phyloP scores from a whole-genome alignment of 768 basidiomycete species.

The Stropharia rugosoannulata region DNA sequence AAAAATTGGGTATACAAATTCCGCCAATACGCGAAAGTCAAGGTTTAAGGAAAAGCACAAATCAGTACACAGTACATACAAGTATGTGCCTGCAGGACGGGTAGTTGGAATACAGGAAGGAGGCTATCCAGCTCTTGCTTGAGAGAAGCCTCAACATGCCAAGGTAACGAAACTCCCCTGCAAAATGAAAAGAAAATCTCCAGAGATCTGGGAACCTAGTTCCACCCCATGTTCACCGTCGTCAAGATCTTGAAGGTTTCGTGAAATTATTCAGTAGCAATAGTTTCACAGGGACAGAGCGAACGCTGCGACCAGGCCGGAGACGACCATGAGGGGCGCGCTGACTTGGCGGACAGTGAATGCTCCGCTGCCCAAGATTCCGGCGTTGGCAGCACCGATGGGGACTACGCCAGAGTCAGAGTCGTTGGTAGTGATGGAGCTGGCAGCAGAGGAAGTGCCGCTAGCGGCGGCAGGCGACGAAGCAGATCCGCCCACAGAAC shows the following conservation, averaged over 20 bases:
- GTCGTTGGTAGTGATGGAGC: slow-evolving; percentile 5
- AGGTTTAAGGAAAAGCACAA: slow-evolving; percentile 11
- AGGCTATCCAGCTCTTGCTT: slow-evolving; percentile 25
- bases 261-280: slow-evolving; percentile 11
- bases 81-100: not conserved
- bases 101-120: slow-evolving; percentile 9
- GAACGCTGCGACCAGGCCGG: slow-evolving; percentile 38
- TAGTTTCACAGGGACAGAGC: slow-evolving; percentile 36
- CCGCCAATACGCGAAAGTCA: slow-evolving; percentile 15
- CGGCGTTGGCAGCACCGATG: slow-evolving; percentile 47
- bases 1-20: slow-evolving; percentile 19
- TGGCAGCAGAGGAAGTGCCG: slow-evolving; percentile 1
- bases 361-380: slow-evolving; percentile 35
- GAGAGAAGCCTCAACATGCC: slow-evolving; percentile 21
- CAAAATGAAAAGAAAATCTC: slow-evolving; percentile 18
- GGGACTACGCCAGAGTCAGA: slow-evolving; percentile 20
- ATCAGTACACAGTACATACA: slow-evolving; percentile 11
- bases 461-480: slow-evolving; percentile 3
- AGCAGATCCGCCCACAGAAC: not conserved
- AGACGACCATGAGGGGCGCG: slow-evolving; percentile 39
- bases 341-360: slow-evolving; percentile 35
- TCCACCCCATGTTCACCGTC: slow-evolving; percentile 16
- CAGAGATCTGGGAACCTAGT: slow-evolving; percentile 20
- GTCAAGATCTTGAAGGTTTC: slow-evolving; percentile 12
- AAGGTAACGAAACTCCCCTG: slow-evolving; percentile 17